Percentiles rank a stretch among this genome's conserved stretches.
Evolutionary conservation across 768 basidiomycete species (phyloP).

Genomic region (Termitomyces sp.): DNA sequence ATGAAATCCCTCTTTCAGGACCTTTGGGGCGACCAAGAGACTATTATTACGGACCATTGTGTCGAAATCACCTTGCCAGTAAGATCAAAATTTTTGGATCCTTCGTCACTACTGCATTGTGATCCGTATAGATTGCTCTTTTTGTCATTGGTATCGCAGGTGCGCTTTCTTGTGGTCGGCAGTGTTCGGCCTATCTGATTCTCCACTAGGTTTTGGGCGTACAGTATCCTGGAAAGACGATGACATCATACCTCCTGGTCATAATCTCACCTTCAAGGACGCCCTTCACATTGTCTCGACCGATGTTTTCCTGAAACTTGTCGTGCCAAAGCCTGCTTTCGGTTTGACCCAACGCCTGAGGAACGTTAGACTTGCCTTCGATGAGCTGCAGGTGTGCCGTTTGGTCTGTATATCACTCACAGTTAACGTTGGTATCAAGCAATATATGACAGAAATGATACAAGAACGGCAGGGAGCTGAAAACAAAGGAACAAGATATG

Average conservation of each 20-base stretch:
- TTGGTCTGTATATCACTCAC: neutral
- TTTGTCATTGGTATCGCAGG: constrained; percentile 53
- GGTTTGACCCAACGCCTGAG: constrained; percentile 27
- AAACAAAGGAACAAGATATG: constrained; percentile 35
- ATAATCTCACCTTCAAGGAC: constrained; percentile 43
- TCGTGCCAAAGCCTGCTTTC: constrained; percentile 35
- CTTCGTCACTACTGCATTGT: neutral
- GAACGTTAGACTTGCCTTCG: constrained; percentile 29
- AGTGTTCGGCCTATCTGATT: neutral
- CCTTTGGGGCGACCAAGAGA: constrained; percentile 40
- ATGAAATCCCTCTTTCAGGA: constrained; percentile 38
- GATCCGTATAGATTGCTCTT: constrained; percentile 40
- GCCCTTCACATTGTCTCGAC: constrained; percentile 39
- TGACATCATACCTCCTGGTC: constrained; percentile 31
- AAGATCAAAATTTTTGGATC: constrained; percentile 8
- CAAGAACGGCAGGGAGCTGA: constrained; percentile 29
- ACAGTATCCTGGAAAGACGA: constrained; percentile 43
- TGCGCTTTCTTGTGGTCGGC: constrained; percentile 10
- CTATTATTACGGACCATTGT: constrained; percentile 38
- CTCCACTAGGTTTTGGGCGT: constrained; percentile 42
- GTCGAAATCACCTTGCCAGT: constrained; percentile 53
- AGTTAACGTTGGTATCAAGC: constrained; percentile 16
- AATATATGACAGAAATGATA: constrained; percentile 52
- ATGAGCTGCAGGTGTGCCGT: constrained; percentile 35
- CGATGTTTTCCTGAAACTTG: constrained; percentile 29